A percentile compares a stretch with the other conserved stretches of the same genome.
Evolutionary conservation across 2,329 filamentous ascomycete genomes (phyloP).

Genomic region (Saccharata proteae): DNA sequence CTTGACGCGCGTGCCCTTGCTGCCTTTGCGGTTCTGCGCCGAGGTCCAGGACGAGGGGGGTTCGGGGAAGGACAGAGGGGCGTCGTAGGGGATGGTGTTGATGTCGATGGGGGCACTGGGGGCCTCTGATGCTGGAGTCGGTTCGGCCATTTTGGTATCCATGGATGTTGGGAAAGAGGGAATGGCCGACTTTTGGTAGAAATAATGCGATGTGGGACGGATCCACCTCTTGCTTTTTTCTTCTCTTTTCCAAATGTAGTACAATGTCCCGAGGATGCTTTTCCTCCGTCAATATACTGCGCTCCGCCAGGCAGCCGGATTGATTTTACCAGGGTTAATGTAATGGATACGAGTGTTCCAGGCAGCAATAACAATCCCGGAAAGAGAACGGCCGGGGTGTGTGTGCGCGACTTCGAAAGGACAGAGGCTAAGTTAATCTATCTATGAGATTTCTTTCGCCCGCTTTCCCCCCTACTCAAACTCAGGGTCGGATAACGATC

Average conservation of each 20-base stretch:
- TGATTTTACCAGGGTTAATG: no score
- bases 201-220: neutral
- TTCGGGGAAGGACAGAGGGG: conserved; percentile 6
- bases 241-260: no score
- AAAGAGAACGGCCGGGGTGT: no score
- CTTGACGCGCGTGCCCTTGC: neutral
- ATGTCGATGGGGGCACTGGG: conserved; percentile 3
- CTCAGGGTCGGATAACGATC: no score
- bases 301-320: no score
- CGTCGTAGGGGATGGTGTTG: conserved; percentile 8
- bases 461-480: no score
- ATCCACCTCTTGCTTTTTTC: conserved; percentile 1
- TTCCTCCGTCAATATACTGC: no score
- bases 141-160: neutral
- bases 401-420: no score
- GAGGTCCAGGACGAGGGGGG: conserved; percentile 5
- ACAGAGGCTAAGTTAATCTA: no score
- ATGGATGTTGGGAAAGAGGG: neutral
- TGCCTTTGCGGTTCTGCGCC: conserved; percentile 7
- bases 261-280: neutral
- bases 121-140: neutral
- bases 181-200: neutral
- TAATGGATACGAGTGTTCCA: no score
- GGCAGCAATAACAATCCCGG: no score
- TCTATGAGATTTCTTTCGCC: no score